A percentile compares a stretch with the other conserved stretches of the same genome.
Conservation (phyloP, 2,329 filamentous ascomycete genomes). For the Fusarium heterosporum region DNA sequence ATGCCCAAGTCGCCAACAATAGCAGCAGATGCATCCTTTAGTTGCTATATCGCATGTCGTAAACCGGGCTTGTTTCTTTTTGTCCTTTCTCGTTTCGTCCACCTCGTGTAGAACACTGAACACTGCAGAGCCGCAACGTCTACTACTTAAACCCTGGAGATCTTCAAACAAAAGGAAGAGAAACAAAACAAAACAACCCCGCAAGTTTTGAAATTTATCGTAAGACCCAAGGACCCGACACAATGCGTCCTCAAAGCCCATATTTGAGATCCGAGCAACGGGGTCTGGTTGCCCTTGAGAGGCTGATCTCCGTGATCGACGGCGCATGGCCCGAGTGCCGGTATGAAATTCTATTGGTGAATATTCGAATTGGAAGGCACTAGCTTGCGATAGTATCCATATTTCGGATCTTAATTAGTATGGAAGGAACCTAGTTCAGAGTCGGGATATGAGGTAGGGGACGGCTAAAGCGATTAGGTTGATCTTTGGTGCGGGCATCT, state of each 20-base stretch:
- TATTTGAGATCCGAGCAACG: background rate
- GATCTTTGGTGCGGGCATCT: background rate
- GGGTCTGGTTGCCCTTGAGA: background rate
- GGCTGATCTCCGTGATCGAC: background rate
- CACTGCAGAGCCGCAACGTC: background rate
- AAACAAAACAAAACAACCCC: background rate
- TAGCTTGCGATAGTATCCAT: background rate
- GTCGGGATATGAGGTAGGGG: background rate
- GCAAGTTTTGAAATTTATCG: background rate
- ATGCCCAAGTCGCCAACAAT: background rate
- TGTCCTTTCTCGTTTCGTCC: background rate
- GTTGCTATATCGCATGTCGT: background rate
- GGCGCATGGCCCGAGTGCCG: background rate
- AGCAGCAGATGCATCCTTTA: background rate
- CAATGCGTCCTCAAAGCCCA: background rate
- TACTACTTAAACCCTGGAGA: background rate
- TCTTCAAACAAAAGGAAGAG: background rate
- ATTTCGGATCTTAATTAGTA: background rate
- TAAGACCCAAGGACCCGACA: background rate
- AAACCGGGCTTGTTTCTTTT: background rate
- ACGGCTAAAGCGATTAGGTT: background rate
- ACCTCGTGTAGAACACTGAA: background rate
- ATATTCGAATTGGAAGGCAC: background rate
- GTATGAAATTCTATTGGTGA: background rate
- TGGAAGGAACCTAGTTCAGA: background rate